These are phyloP conservation scores for Neoscytalidium dimidiatum DNA, from an alignment of 2,329 filamentous ascomycete species.

Conservation along the genomic window DNA sequence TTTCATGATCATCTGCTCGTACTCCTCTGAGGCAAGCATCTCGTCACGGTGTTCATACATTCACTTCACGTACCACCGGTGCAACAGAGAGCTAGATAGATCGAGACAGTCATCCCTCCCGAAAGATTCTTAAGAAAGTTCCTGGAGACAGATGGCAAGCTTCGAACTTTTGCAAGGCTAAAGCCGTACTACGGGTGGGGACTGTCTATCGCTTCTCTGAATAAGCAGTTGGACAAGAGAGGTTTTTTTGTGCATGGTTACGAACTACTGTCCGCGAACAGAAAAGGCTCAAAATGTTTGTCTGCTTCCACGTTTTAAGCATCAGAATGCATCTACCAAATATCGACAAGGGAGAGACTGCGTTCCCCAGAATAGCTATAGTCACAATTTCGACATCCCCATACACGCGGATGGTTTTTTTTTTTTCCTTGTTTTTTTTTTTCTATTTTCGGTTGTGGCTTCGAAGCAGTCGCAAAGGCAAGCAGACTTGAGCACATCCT, in stretches of 20 bases:
- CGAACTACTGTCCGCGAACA: not conserved
- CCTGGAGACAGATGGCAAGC: not conserved
- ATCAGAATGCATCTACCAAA: not conserved
- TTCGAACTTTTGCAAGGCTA: not conserved
- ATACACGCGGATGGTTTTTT: too few relatives aligned
- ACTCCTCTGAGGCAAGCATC: not conserved
- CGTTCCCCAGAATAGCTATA: not conserved
- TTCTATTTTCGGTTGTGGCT: too few relatives aligned
- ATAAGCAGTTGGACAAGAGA: not conserved
- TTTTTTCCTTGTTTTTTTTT: not conserved
- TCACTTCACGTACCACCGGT: not conserved
- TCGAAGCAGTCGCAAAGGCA: not conserved
- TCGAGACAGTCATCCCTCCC: not conserved
- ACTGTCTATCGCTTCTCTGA: too few relatives aligned
- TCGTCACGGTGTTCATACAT: not conserved
- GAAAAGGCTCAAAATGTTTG: not conserved
- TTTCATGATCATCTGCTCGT: not conserved
- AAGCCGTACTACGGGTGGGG: too few relatives aligned
- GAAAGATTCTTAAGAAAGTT: not conserved
- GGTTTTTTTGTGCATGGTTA: too few relatives aligned
- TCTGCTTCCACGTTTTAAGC: not conserved
- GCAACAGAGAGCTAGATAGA: not conserved
- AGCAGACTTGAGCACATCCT: not conserved
- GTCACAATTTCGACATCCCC: not conserved
- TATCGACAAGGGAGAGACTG: not conserved